phyloP scores from a whole-genome alignment of 768 basidiomycete species.

The Serendipita indica region DNA sequence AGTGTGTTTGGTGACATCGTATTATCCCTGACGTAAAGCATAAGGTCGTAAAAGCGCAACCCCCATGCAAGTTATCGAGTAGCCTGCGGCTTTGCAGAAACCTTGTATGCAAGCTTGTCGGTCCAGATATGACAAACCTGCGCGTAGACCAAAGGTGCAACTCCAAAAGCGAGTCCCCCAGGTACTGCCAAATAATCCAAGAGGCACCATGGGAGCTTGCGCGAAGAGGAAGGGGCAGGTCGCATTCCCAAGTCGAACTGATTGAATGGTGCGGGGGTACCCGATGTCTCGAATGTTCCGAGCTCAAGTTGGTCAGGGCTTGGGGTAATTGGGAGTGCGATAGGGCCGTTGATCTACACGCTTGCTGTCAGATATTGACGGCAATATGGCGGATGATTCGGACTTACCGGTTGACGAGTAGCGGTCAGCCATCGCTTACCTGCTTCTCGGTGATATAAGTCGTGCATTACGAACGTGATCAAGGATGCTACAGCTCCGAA shows the following conservation, averaged over 20 bases:
- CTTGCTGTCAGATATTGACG: too few species aligned
- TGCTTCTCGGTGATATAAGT: slow-evolving; percentile 18
- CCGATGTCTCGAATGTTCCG: too few species aligned
- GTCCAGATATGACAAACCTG: slow-evolving; percentile 20
- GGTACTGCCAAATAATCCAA: slow-evolving; percentile 17
- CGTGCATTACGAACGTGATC: slow-evolving; percentile 13
- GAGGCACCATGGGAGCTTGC: background rate
- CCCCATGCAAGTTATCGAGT: too few species aligned
- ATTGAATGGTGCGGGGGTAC: background rate
- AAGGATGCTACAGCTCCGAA: background rate
- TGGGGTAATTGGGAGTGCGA: too few species aligned
- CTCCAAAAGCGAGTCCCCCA: slow-evolving; percentile 17
- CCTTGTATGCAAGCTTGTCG: slow-evolving; percentile 13
- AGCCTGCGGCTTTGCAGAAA: slow-evolving; percentile 11
- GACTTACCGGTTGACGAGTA: too few species aligned
- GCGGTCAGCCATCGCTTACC: slow-evolving; percentile 15
- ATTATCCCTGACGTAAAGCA: too few species aligned
- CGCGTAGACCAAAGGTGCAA: slow-evolving; percentile 18
- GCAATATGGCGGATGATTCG: too few species aligned
- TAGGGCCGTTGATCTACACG: too few species aligned
- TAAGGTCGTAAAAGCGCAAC: too few species aligned
- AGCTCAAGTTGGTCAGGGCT: too few species aligned
- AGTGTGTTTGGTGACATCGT: too few species aligned
- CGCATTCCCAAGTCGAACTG: slow-evolving; percentile 7
- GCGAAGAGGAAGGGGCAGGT: background rate